A percentile compares a stretch with the other conserved stretches of the same genome.
phyloP scores from a whole-genome alignment of 169 alveolate genomes.

The Neospora caninum region DNA sequence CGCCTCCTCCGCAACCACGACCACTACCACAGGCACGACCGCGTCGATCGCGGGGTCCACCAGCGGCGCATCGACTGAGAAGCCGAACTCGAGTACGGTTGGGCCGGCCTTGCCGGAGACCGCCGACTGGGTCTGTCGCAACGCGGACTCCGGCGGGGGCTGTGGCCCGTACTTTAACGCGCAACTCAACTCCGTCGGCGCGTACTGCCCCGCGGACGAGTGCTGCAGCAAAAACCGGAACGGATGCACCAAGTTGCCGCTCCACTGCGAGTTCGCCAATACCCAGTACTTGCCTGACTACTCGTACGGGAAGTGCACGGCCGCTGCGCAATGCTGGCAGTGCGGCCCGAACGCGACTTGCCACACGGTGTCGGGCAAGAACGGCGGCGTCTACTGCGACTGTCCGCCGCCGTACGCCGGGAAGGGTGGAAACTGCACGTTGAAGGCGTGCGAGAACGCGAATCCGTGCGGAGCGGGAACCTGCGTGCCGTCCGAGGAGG shows the following conservation, averaged over 20 bases:
- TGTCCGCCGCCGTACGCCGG: constrained; percentile 14
- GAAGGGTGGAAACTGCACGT: constrained; percentile 16
- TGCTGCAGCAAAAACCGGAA: constrained; percentile 16
- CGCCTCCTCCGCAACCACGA: too few relatives aligned
- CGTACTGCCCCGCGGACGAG: neutral
- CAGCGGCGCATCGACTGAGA: too few relatives aligned
- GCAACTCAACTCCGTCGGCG: neutral
- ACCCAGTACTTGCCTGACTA: neutral
- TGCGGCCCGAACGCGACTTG: constrained; percentile 39
- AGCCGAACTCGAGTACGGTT: too few relatives aligned
- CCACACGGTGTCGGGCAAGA: neutral
- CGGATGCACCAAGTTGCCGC: neutral
- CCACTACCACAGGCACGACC: too few relatives aligned
- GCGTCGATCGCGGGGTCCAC: too few relatives aligned
- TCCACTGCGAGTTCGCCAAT: neutral
- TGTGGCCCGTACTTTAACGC: constrained; percentile 28
- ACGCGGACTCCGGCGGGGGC: neutral
- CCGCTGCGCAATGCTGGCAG: constrained; percentile 17
- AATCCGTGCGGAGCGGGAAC: constrained; percentile 12
- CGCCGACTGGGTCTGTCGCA: constrained; percentile 26
- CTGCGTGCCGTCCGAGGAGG: neutral
- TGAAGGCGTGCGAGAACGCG: neutral
- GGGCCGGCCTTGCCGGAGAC: neutral
- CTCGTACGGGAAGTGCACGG: neutral
- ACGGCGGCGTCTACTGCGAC: constrained; percentile 40